These are phyloP conservation scores for Rhodomyrtus tomentosa DNA, from an alignment of 345 rosid genomes.

Conservation along the genomic window DNA sequence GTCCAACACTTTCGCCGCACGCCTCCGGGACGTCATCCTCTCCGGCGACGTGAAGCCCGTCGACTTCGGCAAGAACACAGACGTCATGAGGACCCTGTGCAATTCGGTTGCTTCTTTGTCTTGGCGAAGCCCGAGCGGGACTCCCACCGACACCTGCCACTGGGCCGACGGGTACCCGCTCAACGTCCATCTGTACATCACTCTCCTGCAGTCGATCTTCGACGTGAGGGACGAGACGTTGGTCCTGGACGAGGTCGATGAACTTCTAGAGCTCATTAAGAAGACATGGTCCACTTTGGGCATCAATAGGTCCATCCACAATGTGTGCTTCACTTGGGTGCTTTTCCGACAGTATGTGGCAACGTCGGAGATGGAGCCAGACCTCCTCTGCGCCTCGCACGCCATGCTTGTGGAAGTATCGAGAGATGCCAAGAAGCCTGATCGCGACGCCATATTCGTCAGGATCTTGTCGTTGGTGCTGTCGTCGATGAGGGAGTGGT, in stretches of 20 bases:
- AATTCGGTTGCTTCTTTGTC: conserved; percentile 28
- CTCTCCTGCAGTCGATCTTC: conserved; percentile 26
- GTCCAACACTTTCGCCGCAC: conserved; percentile 11
- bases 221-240: conserved; percentile 27
- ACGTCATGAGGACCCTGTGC: conserved; percentile 28
- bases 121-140: conserved; percentile 28
- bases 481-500: conserved; percentile 35
- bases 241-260: conserved; percentile 41
- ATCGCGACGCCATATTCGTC: conserved; percentile 25
- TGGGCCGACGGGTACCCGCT: conserved; percentile 50
- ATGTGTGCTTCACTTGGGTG: conserved; percentile 32
- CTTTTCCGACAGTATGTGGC: conserved; percentile 30
- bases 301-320: conserved; percentile 24
- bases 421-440: conserved; percentile 30
- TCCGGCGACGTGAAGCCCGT: conserved; percentile 22
- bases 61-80: conserved; percentile 32
- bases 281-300: conserved; percentile 44
- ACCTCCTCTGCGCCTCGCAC: conserved; percentile 28
- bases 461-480: conserved; percentile 25
- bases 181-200: conserved; percentile 25
- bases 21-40: conserved; percentile 20
- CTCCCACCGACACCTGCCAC: conserved; percentile 26
- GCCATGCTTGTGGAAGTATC: conserved; percentile 35
- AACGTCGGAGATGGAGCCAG: conserved; percentile 29
- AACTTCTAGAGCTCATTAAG: conserved; percentile 35